phyloP scores from a whole-genome alignment of 768 basidiomycete genomes.

The Thelephora ganbajun region DNA sequence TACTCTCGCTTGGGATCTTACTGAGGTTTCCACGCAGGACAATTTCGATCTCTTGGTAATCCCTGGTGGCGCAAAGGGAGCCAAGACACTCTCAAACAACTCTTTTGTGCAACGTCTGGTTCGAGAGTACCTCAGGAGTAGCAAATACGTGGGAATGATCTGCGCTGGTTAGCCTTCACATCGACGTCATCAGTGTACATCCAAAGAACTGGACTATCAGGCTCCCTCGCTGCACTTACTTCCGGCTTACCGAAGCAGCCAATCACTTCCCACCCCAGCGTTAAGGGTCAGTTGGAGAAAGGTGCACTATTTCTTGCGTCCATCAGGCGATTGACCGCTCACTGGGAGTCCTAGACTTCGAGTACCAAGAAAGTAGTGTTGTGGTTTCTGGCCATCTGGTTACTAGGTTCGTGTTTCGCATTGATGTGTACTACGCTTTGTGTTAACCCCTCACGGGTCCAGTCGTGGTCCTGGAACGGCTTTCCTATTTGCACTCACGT shows the following conservation, averaged over 20 bases:
- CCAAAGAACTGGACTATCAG: slow-evolving; percentile 19
- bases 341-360: slow-evolving; percentile 34
- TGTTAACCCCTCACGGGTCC: neutral
- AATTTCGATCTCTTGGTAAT: slow-evolving; percentile 57
- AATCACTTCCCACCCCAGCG: slow-evolving; percentile 68
- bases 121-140: slow-evolving; percentile 34
- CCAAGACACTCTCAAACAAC: slow-evolving; percentile 53
- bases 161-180: slow-evolving; percentile 51
- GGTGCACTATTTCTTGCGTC: slow-evolving; percentile 18
- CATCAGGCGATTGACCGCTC: neutral
- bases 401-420: slow-evolving; percentile 43
- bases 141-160: slow-evolving; percentile 68
- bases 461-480: slow-evolving; percentile 70
- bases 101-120: slow-evolving; percentile 49
- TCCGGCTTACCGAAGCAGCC: slow-evolving; percentile 46
- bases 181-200: neutral
- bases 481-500: slow-evolving; percentile 66
- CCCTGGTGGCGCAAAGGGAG: slow-evolving; percentile 70
- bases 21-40: slow-evolving; percentile 25
- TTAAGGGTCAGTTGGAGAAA: slow-evolving; percentile 42
- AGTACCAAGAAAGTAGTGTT: slow-evolving; percentile 61
- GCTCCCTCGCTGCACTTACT: slow-evolving; percentile 54
- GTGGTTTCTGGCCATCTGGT: slow-evolving; percentile 61
- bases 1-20: neutral
- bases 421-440: neutral